Conservation (phyloP, 495 filamentous ascomycete species). For the Margaritispora aquatica region DNA sequence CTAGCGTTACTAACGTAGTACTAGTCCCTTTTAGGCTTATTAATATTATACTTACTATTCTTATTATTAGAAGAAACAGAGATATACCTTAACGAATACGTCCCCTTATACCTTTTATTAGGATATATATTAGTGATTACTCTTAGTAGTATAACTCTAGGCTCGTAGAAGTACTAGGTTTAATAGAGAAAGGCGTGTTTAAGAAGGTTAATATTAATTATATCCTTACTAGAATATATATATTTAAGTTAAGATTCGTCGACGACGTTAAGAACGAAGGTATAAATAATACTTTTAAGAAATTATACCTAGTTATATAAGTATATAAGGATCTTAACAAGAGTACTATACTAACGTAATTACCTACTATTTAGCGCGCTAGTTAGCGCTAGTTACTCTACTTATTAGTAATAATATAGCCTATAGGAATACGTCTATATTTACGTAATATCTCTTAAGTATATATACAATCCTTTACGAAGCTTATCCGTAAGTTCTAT, state of each 20-base stretch:
- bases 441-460: background rate
- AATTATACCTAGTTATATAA: background rate
- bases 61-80: too few relatives aligned
- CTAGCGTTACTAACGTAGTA: too few relatives aligned
- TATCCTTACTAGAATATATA: background rate
- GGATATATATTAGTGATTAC: background rate
- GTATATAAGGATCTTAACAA: background rate
- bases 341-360: background rate
- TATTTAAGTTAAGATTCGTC: background rate
- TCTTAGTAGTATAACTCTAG: background rate
- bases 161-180: background rate
- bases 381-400: background rate
- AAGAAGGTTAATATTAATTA: background rate
- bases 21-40: too few relatives aligned
- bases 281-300: background rate
- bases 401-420: background rate
- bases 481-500: background rate
- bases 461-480: background rate
- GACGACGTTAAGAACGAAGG: background rate
- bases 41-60: too few relatives aligned
- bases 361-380: background rate
- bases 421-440: background rate
- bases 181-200: background rate
- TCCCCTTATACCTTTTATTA: background rate
- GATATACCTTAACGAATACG: too few relatives aligned